Base-by-base conservation (phyloP, 495 filamentous ascomycete species). In the Neurospora tetraspora region DNA sequence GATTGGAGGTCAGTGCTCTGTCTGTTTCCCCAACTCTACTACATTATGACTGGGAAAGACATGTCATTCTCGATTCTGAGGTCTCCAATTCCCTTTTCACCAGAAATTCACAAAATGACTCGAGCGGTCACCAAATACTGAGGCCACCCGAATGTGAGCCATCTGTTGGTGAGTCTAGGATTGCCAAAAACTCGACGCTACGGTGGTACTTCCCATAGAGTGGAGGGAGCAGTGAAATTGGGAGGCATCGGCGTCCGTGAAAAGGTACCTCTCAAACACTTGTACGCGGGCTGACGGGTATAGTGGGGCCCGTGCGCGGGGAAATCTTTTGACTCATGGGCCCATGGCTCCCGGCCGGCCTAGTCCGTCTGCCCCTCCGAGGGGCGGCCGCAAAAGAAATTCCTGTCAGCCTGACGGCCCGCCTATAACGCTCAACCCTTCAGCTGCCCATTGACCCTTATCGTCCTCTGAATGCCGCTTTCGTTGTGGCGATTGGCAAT, bases 391-490 rank as follows among this genome's bases (percentile, higher is more conserved):
- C 53, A 65, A 16, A 59, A 61, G 47, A 65, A 65, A 65, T 65
- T 65, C 53, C 14, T 65, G 53, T 65, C 53, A 65, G 53, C 53
- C 53, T 61, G 53, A 61, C 23, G 53, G 53, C 53, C 53, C 53
- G 53, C 27, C 53, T 65, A 65, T 65, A 65, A 65, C 53, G 27
- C 27, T 61, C 53, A 65, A 65, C 53, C 53, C 53, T 65, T 65
- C 53, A 34, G 27, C 53, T 65, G 53, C 27, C 74, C 47, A 75
- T 78, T 76, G 73, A 76, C 78, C 72, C 76, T 73, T 74, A 76
- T 70, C 73, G 53, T 77, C 70, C 70, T 73, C 78, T 79, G 78
- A 47, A 80, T 80, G 78, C 75, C 74, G 78, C 72, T 73, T 74
- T 71, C 76, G 70, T 76, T 75, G 73, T 75, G 76, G 73, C 78